Conservation (phyloP, 257 asterid genomes). For the Przewalskia tangutica region DNA sequence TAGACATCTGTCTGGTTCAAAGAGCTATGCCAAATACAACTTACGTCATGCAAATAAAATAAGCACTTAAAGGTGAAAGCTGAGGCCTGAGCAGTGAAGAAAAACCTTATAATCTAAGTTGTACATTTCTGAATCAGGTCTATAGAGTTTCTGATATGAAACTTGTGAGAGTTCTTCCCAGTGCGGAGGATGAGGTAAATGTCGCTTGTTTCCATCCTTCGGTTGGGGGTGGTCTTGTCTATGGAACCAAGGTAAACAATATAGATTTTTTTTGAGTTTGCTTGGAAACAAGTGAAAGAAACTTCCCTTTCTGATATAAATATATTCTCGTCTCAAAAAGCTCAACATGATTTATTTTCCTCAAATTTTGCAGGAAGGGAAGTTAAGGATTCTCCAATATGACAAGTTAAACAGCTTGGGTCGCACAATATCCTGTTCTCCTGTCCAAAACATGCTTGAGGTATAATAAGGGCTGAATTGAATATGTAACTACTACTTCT, state of each 20-base stretch:
- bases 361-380: constrained; percentile 71
- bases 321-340: not conserved
- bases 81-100: not conserved
- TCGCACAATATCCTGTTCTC: constrained; percentile 28
- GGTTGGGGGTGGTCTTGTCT: constrained; percentile 93
- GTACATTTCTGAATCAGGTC: constrained; percentile 34
- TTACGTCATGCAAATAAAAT: not conserved
- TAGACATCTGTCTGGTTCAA: not conserved
- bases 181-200: constrained; percentile 96
- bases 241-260: constrained; percentile 77
- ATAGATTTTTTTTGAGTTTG: not conserved
- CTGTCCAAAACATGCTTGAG: constrained; percentile 63
- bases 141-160: constrained; percentile 94
- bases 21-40: not conserved
- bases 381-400: constrained; percentile 79
- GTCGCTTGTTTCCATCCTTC: constrained; percentile 97
- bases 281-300: not conserved
- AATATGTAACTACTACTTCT: not conserved
- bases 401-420: constrained; percentile 41
- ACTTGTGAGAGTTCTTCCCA: constrained; percentile 90
- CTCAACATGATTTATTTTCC: not conserved
- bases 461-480: constrained; percentile 21
- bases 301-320: not conserved
- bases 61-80: not conserved
- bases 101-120: not conserved